Evolutionary conservation across 495 filamentous ascomycete genomes (phyloP).

Genomic region (Neurospora cerealis): DNA sequence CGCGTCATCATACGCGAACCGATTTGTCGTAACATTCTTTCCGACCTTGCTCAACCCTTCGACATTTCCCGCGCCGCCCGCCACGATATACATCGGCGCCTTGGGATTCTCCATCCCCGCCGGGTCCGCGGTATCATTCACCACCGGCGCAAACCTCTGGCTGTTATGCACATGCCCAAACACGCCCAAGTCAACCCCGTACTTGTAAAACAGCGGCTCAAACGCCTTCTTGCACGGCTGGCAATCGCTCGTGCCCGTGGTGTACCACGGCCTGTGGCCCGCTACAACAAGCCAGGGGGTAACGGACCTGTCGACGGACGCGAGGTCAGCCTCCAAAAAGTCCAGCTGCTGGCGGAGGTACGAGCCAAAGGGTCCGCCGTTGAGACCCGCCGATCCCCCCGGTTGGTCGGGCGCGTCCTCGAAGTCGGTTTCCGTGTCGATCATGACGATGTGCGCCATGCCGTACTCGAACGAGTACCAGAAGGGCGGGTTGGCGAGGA

Average conservation of each 20-base stretch:
- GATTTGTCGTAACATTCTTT: conserved; percentile 31
- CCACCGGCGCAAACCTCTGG: conserved; percentile 19
- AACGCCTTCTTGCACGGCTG: conserved; percentile 45
- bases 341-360: conserved; percentile 29
- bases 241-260: conserved; percentile 34
- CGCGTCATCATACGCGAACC: conserved; percentile 47
- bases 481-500: conserved; percentile 48
- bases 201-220: conserved; percentile 46
- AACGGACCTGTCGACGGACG: conserved; percentile 36
- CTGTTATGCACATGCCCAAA: conserved; percentile 50
- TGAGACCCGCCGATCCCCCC: conserved; percentile 34
- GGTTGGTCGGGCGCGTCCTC: conserved; percentile 32
- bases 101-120: conserved; percentile 42
- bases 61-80: conserved; percentile 33
- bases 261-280: conserved; percentile 55
- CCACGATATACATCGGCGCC: conserved; percentile 48
- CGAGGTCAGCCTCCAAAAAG: conserved; percentile 36
- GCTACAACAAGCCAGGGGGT: conserved; percentile 50
- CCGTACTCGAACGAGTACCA: conserved; percentile 59
- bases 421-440: conserved; percentile 49
- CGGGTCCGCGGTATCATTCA: conserved; percentile 31
- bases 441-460: conserved; percentile 46
- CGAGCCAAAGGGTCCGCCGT: conserved; percentile 44
- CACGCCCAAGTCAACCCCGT: conserved; percentile 51
- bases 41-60: conserved; percentile 32